phyloP scores from a whole-genome alignment of 2,329 filamentous ascomycete genomes.

The Sarocladiaceae sp. region DNA sequence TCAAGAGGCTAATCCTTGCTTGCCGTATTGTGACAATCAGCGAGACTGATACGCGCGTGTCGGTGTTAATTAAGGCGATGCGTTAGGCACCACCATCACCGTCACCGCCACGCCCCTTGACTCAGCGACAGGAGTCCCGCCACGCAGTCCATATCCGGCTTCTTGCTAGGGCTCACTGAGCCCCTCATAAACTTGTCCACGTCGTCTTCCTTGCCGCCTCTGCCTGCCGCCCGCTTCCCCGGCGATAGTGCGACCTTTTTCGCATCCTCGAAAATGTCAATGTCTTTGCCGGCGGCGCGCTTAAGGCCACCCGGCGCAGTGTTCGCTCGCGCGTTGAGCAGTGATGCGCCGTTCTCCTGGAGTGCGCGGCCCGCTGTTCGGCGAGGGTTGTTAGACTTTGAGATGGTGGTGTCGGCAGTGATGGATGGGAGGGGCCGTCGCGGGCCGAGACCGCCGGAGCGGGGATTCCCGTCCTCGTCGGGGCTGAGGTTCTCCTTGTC shows the following conservation, averaged over 20 bases:
- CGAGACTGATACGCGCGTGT: no score
- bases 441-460: conserved; percentile 23
- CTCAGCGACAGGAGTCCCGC: conserved; percentile 84
- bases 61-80: no score
- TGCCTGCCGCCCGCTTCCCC: conserved; percentile 68
- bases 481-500: conserved; percentile 92
- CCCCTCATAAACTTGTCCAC: conserved; percentile 68
- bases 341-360: conserved; percentile 29
- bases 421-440: conserved; percentile 2
- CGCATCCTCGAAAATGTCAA: conserved; percentile 49
- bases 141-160: conserved; percentile 79
- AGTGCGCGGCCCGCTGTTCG: conserved; percentile 18
- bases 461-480: conserved; percentile 30
- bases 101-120: conserved; percentile 83
- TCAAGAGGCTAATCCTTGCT: no score
- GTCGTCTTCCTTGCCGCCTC: conserved; percentile 21
- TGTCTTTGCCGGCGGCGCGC: conserved; percentile 22
- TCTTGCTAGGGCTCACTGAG: conserved; percentile 62
- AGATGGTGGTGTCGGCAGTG: not conserved
- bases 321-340: conserved; percentile 29
- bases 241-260: conserved; percentile 28
- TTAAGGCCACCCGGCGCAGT: conserved; percentile 31
- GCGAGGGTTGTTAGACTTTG: not conserved
- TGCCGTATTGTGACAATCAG: no score
- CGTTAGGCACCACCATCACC: no score